Evolutionary conservation across 148 eudicot species (phyloP), one percentile per base, ranked within the genome.

Genomic region (Salicornia ramosissima): DNA sequence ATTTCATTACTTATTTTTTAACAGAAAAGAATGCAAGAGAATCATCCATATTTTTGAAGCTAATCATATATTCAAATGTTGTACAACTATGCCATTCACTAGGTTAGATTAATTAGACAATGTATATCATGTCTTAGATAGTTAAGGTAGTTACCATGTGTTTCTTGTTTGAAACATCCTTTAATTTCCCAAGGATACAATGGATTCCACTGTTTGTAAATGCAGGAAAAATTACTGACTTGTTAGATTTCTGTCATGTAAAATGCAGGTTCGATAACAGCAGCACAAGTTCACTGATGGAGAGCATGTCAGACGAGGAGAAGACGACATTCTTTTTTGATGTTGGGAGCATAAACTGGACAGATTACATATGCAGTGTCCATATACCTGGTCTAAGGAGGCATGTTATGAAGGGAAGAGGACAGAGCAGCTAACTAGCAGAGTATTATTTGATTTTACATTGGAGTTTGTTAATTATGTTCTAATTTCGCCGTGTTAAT

Each of bases 321-420:
- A 87, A 70, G 56, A 84, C 34, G 60, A 72, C 76, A 58, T 91
- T 90, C 68, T 84, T 85, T 61, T 87, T 94, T 43, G 95, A 94
- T 55, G 93, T 88, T 68, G 91, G 87, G 74, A 88, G 67, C 80
- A 90, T 94, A 75, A 86, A 94, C 49, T 94, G 99, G 99, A 77
- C 87, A 75, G 96, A 94, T 75, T 94, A 88, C 79, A 87, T 90
- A 70, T 83, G 85, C 59, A 94, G 91, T 74, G 82, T 88, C 63
- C 99, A 94, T 71, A 87, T 94, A 71, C 96, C 96, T 19, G 99
- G 99, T 46, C 75, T 94, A 39, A 86, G 98, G 77, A 87, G 81
- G 80, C 93, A 91, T 82, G 97, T 90, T 62, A 90, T 91, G 97
- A 94, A 90, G 87, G 99, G 89, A 70, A 81, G 96, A 84, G 83